Conservation (phyloP, 2,329 filamentous ascomycete genomes). For the Emergomyces pasteurianus region DNA sequence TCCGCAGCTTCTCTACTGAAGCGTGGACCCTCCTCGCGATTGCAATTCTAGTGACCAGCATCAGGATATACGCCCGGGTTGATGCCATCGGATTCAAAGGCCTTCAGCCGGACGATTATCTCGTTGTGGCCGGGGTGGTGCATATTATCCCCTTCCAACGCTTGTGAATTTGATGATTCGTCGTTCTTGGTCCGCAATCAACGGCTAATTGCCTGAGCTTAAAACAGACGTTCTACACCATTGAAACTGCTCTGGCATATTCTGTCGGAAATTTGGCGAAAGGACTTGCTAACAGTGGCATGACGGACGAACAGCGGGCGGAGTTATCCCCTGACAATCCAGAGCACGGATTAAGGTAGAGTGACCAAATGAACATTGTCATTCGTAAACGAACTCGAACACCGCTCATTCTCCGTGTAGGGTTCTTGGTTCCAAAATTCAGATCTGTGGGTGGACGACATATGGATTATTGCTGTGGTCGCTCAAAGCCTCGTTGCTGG, state of each 20-base stretch:
- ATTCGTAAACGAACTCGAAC: neutral
- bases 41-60: constrained; percentile 14
- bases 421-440: constrained; percentile 42
- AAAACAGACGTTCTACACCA: neutral
- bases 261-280: constrained; percentile 1
- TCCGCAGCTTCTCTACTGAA: neutral
- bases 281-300: constrained; percentile 46
- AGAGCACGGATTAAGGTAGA: constrained; percentile 31
- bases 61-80: constrained; percentile 37
- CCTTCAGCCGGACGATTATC: constrained; percentile 38
- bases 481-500: constrained; percentile 44
- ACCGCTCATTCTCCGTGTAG: constrained; percentile 17
- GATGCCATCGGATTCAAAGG: constrained; percentile 17
- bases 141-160: neutral
- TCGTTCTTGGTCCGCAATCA: neutral
- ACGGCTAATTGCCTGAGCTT: neutral
- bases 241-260: neutral
- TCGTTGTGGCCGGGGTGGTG: constrained; percentile 29
- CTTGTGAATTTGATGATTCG: neutral
- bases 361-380: neutral
- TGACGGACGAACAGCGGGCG: constrained; percentile 41
- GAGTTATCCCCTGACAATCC: constrained; percentile 32
- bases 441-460: constrained; percentile 42
- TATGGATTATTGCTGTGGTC: constrained; percentile 43
- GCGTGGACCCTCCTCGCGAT: constrained; percentile 1